Base-by-base conservation (phyloP, 2,329 filamentous ascomycete genomes). In the Hypoxylon sp. region DNA sequence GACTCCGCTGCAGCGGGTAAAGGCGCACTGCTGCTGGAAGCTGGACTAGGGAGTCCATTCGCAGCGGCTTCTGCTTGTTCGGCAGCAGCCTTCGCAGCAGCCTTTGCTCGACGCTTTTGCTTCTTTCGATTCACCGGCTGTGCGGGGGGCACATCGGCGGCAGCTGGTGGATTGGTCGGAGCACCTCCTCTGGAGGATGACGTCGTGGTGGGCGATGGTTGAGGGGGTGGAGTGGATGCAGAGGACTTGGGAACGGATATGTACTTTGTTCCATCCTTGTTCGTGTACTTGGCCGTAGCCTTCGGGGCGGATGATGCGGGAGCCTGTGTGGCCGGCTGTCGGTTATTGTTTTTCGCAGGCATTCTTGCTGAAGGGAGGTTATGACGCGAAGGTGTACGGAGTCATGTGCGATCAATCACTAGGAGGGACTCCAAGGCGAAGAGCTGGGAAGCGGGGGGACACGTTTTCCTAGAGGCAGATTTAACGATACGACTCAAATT, bases 91-190 rank as follows among this genome's bases (percentile, higher is more conserved):
- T 91, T 89, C 68, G 91, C 91, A 33, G 93, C 92, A 35, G 92
- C 92, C 81, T 98, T 98, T 78, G 93, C 91, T 73, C 95, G 89
- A 74, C 95, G 90, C 85, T 97, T 98, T 81, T 96, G 92, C 85
- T 98, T 98, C 86, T 98, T 98, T 78, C 93, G 90, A 82, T 97
- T 98, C 57, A 95, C 91, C 7, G 85, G 77, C 49, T 84, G 84
- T 49, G 84, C 82, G 51, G 80, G 74, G 17, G 73, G 65, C 66
- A 65, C 68, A 65, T 77, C 74, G 73, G 65, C 40, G 62, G 74
- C 33, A 35, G 65, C 30, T 44, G 70, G 73, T 69, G 74, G 72
- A 67, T 73, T 77, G 68, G 75, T 75, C 64, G 77, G 74, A 72
- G 75, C 72, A 72, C 79, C 77, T 72, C 78, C 77, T 75, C 80